Percentiles rank a stretch among this genome's conserved stretches.
These are phyloP conservation scores for Kodamaea sagamina DNA, from an alignment of 805 yeast genomes.

Conservation along the genomic window DNA sequence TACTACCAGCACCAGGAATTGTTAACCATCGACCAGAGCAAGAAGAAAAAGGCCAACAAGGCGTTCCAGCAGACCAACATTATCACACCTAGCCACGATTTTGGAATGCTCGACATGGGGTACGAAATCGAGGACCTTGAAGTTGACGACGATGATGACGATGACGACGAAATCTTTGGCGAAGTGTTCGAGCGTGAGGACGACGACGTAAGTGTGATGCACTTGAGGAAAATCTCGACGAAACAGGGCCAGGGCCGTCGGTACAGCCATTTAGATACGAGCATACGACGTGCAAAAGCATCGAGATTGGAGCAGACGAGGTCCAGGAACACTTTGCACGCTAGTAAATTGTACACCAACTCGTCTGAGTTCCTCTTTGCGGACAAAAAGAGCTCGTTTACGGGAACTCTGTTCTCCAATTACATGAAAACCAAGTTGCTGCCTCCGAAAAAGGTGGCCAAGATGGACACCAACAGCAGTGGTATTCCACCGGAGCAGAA, in stretches of 20 bases:
- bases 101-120: conserved; percentile 13
- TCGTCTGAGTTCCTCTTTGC: conserved; percentile 9
- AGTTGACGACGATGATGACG: conserved; percentile 17
- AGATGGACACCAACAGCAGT: conserved; percentile 18
- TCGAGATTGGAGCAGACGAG: conserved; percentile 1
- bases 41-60: conserved; percentile 13
- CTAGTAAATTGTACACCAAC: conserved; percentile 5
- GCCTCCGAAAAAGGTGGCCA: conserved; percentile 12
- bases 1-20: conserved; percentile 36
- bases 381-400: conserved; percentile 7
- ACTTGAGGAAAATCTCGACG: conserved; percentile 30
- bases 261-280: conserved; percentile 19
- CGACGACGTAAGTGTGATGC: conserved; percentile 29
- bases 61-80: conserved; percentile 6
- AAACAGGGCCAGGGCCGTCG: conserved; percentile 16
- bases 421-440: conserved; percentile 2
- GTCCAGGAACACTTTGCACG: conserved; percentile 6
- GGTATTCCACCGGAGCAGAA: background rate
- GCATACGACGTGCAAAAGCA: conserved; percentile 8
- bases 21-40: conserved; percentile 17
- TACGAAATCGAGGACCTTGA: conserved; percentile 10
- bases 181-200: conserved; percentile 20
- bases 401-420: background rate
- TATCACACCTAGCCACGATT: conserved; percentile 15
- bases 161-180: conserved; percentile 12